Base-by-base conservation (phyloP, 176 grass and related monocot species). In the Tuctoria greenei region DNA sequence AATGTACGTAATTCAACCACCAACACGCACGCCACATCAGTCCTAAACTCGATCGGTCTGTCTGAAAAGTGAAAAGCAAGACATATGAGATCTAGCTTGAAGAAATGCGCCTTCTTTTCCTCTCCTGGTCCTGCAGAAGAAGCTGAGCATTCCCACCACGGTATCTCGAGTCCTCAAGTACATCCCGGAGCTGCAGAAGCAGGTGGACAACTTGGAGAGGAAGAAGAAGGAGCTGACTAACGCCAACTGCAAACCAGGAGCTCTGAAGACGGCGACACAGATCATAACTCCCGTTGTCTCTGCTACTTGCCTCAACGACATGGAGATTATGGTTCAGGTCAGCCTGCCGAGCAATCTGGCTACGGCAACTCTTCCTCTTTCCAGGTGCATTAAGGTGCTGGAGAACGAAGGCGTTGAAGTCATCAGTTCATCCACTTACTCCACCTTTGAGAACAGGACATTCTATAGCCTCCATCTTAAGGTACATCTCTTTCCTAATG, bases 381-480 rank as follows among this genome's bases (percentile, higher is more conserved):
- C 86, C 61, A 92, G 76, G 56, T 82, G 82, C 27, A 75, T 90
- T 24, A 82, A 77, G 40, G 71, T 86, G 38, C 49, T 96, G 56
- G 90, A 96, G 62, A 78, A 91, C 31, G 82, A 96, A 86, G 93
- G 93, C 14, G 75, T 90, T 66, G 72, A 72, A 37, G 66, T 96
- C 15, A 54, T 90, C 44, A 88, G 84, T 50, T 83, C 93, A 41
- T 96, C 93, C 8, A 86, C 84, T 34, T 75, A 56, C 41, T 76
- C 87, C 20, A 55, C 58, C 13, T 71, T 69, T 47, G 90, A 75
- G 45, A 80, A 87, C 56, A 93, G 47, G 72, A 86, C 55, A 25
- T 90, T 96, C 72, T 96, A 92, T 38, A 90, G 73, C 68, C 84
- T 96, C 46, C 93, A 96, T 82, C 74, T 93, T 66, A 84, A 96